These are phyloP conservation scores for Acanthamoeba royreba DNA, from an alignment of 208 protist species.

Conservation along the genomic window DNA sequence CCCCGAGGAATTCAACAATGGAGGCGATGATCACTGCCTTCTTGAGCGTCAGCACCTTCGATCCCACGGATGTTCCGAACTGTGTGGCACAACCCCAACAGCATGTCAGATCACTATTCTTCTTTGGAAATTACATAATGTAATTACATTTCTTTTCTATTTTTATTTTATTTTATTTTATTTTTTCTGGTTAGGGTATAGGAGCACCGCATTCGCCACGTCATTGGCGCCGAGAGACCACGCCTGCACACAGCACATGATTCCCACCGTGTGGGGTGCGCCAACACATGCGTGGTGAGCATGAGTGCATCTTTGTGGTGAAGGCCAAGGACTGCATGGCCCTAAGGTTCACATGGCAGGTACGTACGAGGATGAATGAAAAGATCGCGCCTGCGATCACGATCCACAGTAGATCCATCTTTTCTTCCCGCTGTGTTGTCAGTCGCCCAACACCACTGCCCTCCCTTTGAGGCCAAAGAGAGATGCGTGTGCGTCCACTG, in stretches of 20 bases:
- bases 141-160: no score
- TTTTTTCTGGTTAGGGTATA: not conserved
- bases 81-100: no score
- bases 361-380: not conserved
- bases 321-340: no score
- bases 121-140: no score
- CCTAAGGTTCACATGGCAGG: no score
- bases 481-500: no score
- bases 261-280: not conserved
- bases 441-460: no score
- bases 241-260: not conserved
- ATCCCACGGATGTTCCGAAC: not conserved
- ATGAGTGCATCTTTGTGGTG: not conserved
- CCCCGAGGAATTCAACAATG: slow-evolving; percentile 38
- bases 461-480: no score
- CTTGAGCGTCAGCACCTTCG: not conserved
- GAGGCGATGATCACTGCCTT: not conserved
- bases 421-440: no score
- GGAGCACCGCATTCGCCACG: not conserved
- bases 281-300: not conserved
- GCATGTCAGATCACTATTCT: no score
- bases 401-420: not conserved
- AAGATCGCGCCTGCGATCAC: not conserved
- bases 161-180: no score
- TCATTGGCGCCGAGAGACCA: not conserved